phyloP scores from a whole-genome alignment of 768 basidiomycete genomes.

The Obba rivulosa region DNA sequence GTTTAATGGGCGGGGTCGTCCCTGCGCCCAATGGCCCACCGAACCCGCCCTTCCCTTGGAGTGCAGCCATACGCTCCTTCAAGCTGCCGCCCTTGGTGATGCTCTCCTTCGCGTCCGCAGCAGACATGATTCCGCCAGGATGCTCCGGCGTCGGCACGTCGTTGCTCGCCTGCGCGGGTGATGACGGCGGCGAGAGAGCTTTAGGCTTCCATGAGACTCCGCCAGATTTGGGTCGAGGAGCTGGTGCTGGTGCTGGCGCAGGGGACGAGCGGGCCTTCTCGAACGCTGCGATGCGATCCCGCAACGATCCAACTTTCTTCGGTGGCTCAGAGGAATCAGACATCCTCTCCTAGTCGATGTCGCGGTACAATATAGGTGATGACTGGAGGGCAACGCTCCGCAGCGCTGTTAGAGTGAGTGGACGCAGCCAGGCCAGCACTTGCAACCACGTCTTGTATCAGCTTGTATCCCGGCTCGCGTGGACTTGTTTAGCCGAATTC shows the following conservation, averaged over 20 bases:
- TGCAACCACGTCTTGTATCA: too few relatives aligned
- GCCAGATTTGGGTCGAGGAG: constrained; percentile 54
- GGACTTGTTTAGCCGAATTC: too few relatives aligned
- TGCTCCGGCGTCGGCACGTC: constrained; percentile 17
- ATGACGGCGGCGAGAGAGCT: constrained; percentile 43
- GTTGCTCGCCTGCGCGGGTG: constrained; percentile 13
- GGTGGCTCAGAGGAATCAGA: constrained; percentile 19
- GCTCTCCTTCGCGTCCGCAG: constrained; percentile 83
- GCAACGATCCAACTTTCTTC: constrained; percentile 55
- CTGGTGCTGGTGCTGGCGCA: constrained; percentile 33
- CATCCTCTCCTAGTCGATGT: not conserved
- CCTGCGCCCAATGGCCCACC: constrained; percentile 36
- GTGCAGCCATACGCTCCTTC: constrained; percentile 92
- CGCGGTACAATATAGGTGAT: not conserved
- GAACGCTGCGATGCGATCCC: constrained; percentile 86
- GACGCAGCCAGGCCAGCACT: too few relatives aligned
- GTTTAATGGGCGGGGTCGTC: constrained; percentile 51
- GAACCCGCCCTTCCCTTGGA: constrained; percentile 81
- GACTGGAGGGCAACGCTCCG: constrained; percentile 1
- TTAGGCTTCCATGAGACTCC: constrained; percentile 71
- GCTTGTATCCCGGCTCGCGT: too few relatives aligned
- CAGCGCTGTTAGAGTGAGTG: constrained; percentile 1
- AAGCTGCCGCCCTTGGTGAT: constrained; percentile 77
- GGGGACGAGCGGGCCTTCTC: constrained; percentile 52
- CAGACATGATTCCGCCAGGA: constrained; percentile 54